phyloP scores from a whole-genome alignment of 1,139 yeast species.

The Pichiaceae sp. region DNA sequence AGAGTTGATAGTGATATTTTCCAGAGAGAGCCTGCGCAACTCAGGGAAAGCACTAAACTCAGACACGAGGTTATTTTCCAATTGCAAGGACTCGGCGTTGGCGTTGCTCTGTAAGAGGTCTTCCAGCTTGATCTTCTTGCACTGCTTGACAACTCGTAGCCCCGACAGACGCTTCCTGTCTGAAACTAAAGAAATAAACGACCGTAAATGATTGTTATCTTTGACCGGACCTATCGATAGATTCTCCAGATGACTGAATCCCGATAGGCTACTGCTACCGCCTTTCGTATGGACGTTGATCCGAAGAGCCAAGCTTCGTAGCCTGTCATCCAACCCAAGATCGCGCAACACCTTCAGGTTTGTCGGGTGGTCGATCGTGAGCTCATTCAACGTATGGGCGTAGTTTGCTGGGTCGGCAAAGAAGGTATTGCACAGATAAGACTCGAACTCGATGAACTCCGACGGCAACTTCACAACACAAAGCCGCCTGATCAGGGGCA shows the following conservation, averaged over 20 bases:
- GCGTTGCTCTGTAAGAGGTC: conserved; percentile 5
- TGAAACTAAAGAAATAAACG: conserved; percentile 2
- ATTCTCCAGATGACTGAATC: conserved; percentile 6
- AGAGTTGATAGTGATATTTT: neutral
- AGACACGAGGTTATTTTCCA: neutral
- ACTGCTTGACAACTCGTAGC: conserved; percentile 6
- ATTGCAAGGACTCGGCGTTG: neutral
- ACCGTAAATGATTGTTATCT: conserved; percentile 5
- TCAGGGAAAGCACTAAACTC: neutral
- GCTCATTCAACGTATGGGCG: neutral
- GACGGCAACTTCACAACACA: conserved; percentile 14
- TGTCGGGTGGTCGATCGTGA: neutral
- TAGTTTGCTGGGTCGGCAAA: neutral
- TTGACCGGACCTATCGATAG: conserved; percentile 12
- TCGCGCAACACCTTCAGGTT: neutral
- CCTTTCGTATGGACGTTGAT: conserved; percentile 1
- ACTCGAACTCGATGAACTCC: conserved; percentile 21
- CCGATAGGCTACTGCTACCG: neutral
- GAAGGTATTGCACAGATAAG: conserved; percentile 2
- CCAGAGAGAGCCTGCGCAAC: neutral
- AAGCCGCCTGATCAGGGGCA: conserved; percentile 7
- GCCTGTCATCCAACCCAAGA: neutral
- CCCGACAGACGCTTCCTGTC: neutral
- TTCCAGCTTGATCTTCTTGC: conserved; percentile 7
- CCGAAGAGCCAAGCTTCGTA: neutral